phyloP scores from a whole-genome alignment of 169 alveolate species.

The Pseudocohnilembus persalinus region DNA sequence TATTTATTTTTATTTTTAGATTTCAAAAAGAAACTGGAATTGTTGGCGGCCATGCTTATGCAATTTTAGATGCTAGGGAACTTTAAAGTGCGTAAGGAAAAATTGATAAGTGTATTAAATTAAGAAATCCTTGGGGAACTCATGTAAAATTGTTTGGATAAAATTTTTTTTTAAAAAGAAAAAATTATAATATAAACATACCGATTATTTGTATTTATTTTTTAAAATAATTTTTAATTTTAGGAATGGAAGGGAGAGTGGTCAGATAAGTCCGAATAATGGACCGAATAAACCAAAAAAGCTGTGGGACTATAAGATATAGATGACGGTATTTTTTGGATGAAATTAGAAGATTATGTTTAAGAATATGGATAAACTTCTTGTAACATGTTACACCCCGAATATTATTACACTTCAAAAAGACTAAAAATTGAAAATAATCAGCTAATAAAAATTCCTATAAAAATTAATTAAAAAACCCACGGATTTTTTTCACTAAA shows the following conservation, averaged over 20 bases:
- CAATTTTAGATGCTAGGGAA: slow-evolving; percentile 47
- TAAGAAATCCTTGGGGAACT: slow-evolving; percentile 19
- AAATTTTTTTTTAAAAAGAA: too few relatives aligned
- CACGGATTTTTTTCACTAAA: not conserved
- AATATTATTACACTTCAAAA: slow-evolving; percentile 3
- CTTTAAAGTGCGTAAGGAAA: slow-evolving; percentile 41
- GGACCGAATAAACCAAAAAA: slow-evolving; percentile 55
- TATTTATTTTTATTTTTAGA: not conserved
- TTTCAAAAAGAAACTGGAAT: slow-evolving; percentile 45
- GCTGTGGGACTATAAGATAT: slow-evolving; percentile 25
- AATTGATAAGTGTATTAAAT: slow-evolving; percentile 24
- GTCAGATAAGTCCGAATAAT: slow-evolving; percentile 48
- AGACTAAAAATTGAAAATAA: not conserved
- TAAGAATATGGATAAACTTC: slow-evolving; percentile 14
- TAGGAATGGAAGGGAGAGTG: slow-evolving; percentile 61
- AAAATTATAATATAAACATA: too few relatives aligned
- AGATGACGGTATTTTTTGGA: slow-evolving; percentile 64
- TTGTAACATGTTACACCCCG: not conserved
- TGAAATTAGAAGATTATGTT: slow-evolving; percentile 45
- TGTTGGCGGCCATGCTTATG: slow-evolving; percentile 54
- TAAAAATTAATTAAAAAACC: not conserved
- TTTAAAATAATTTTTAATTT: too few relatives aligned
- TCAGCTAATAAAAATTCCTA: not conserved
- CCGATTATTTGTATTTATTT: too few relatives aligned
- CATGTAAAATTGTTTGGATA: not conserved